Evolutionary conservation across 441 rosid species (phyloP), one percentile per base, ranked within the genome.

Genomic region (Eutrema salsugineum): DNA sequence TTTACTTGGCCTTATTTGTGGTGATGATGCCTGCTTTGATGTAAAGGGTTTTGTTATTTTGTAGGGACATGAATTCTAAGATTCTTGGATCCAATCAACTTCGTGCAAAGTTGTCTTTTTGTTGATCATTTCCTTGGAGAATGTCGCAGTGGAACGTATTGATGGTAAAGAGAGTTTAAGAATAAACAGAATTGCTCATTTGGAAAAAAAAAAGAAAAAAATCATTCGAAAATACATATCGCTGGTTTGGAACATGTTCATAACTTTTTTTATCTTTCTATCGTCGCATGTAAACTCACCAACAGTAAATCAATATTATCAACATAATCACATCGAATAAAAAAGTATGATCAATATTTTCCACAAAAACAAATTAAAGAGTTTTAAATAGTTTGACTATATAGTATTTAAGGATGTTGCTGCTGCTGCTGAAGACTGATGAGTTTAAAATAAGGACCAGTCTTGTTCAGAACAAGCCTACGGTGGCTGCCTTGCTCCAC

Each of bases 401-500:
- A 67, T 8, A 36, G 63, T 47, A 60, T 11, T 76, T 39, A 56
- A 55, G 70, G 63, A 30, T 48, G 11, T 58, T 82, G 80, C 56
- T 85, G 86, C 53, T 83, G 86, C 72, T 86, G 98, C 72, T 94
- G 97, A 70, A 94, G 94, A 76, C 78, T 87, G 74, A 91, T 84
- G 33, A 91, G 73, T 86, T 94, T 94, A 44, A 62, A 94, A 68
- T 91, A 94, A 9, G 97, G 77, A 1, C 99, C 97, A 10, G 85
- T 85, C 81, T 70, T 78, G 75, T 87, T 86, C 77, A 82, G 87
- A 42, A 84, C 32, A 12, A 94, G 94, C 56, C 79, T 80, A 1
- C 85, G 82, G 77, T 93, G 98, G 55, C 87, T 85, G 17, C 98
- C 97, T 80, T 89, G 89, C 80, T 91, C 98, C 11, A 89, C 80